Percentiles rank a stretch among this genome's conserved stretches.
phyloP scores from a whole-genome alignment of 371 early-diverging fungal genomes.

The Lichtheimia corymbifera region DNA sequence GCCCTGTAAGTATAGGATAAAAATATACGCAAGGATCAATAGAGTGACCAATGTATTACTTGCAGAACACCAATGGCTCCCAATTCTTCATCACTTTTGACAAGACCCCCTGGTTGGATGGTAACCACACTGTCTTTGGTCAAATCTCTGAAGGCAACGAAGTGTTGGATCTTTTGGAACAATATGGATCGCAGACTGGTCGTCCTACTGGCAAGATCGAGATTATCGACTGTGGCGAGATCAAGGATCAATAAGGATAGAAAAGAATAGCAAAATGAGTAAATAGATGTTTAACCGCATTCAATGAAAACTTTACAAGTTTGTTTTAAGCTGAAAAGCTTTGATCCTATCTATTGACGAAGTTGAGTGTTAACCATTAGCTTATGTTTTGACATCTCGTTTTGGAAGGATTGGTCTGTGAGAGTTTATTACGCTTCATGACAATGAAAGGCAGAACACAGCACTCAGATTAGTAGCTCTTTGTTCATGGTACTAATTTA shows the following conservation, averaged over 20 bases:
- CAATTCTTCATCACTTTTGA: constrained; percentile 93
- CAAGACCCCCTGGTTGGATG: constrained; percentile 84
- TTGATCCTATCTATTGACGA: too few species aligned
- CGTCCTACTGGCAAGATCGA: constrained; percentile 63
- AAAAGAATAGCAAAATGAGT: too few species aligned
- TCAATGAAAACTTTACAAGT: too few species aligned
- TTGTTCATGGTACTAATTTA: too few species aligned
- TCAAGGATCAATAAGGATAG: constrained; percentile 41
- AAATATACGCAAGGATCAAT: background rate
- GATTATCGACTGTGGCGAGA: constrained; percentile 83
- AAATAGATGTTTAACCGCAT: too few species aligned
- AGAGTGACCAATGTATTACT: background rate
- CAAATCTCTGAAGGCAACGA: constrained; percentile 81
- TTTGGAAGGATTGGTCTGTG: too few species aligned
- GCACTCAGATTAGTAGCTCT: too few species aligned
- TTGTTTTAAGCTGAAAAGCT: too few species aligned
- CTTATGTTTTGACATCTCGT: too few species aligned
- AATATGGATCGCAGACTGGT: constrained; percentile 71
- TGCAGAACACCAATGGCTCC: constrained; percentile 92
- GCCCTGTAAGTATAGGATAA: constrained; percentile 54
- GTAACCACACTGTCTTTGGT: constrained; percentile 90
- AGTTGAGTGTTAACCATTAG: too few species aligned
- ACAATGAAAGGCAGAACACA: too few species aligned
- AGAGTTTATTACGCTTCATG: too few species aligned
- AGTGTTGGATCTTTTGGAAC: constrained; percentile 82